A percentile compares a stretch with the other conserved stretches of the same genome.
phyloP scores from a whole-genome alignment of 768 basidiomycete species.

The Lactarius sanguifluus region DNA sequence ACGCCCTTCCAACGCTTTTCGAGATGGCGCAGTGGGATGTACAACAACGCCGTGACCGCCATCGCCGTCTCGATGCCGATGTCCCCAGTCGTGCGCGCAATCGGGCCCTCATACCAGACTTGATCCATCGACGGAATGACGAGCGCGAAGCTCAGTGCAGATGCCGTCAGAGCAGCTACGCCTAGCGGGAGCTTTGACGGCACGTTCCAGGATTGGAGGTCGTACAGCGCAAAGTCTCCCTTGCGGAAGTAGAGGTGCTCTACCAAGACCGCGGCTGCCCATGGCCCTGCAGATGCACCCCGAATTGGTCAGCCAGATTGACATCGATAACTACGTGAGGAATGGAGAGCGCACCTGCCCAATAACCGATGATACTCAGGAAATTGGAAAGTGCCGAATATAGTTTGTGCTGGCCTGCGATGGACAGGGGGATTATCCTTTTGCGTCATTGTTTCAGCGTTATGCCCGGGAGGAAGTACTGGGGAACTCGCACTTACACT shows the following conservation, averaged over 20 bases:
- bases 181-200: slow-evolving; percentile 58
- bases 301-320: slow-evolving; percentile 49
- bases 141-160: slow-evolving; percentile 51
- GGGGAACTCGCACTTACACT: slow-evolving; percentile 46
- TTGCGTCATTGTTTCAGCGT: background rate
- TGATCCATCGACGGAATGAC: slow-evolving; percentile 70
- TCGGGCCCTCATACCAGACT: slow-evolving; percentile 68
- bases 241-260: slow-evolving; percentile 69
- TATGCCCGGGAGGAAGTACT: background rate
- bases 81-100: slow-evolving; percentile 63
- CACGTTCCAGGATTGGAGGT: slow-evolving; percentile 54
- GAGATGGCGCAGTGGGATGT: slow-evolving; percentile 50
- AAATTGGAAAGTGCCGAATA: slow-evolving; percentile 63
- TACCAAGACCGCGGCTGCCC: slow-evolving; percentile 55
- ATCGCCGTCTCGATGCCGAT: slow-evolving; percentile 69
- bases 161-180: slow-evolving; percentile 56
- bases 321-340: background rate
- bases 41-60: slow-evolving; percentile 45
- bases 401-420: slow-evolving; percentile 68
- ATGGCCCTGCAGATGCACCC: slow-evolving; percentile 42
- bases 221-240: slow-evolving; percentile 49
- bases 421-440: slow-evolving; percentile 66
- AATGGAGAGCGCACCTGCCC: slow-evolving; percentile 32
- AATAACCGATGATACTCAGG: slow-evolving; percentile 59
- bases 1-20: slow-evolving; percentile 31